Percentiles rank a stretch among this genome's conserved stretches.
These are phyloP conservation scores for Trichoderma semiorbis DNA, from an alignment of 2,329 filamentous ascomycete species.

Conservation along the genomic window DNA sequence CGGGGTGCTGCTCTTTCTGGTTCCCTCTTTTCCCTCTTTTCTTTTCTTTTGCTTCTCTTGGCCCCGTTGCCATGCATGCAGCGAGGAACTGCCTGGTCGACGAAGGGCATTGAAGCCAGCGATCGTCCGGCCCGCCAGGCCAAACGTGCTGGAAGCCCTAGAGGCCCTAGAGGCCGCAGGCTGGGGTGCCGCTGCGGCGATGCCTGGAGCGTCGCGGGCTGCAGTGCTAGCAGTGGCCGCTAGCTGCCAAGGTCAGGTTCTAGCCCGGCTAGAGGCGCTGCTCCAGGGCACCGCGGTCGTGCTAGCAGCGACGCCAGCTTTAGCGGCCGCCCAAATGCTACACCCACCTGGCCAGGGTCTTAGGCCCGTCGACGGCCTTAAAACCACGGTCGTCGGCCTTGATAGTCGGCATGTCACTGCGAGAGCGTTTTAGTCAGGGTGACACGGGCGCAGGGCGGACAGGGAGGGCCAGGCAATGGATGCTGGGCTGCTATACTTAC, in stretches of 20 bases:
- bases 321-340: constrained; percentile 7
- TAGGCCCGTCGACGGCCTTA: background rate
- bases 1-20: background rate
- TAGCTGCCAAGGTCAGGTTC: background rate
- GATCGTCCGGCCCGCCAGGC: constrained; percentile 15
- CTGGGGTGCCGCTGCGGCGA: constrained; percentile 3
- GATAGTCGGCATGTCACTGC: constrained; percentile 14
- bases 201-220: constrained; percentile 4
- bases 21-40: background rate
- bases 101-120: background rate
- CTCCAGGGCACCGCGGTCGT: background rate
- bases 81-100: background rate
- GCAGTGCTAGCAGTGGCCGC: background rate
- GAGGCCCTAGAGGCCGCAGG: background rate
- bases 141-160: constrained; percentile 9
- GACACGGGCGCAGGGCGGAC: constrained; percentile 8
- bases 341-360: constrained; percentile 10
- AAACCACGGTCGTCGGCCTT: constrained; percentile 8
- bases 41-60: background rate
- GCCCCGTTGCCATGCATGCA: background rate
- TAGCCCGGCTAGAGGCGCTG: background rate
- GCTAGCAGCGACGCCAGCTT: background rate
- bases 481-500: background rate
- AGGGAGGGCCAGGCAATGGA: background rate
- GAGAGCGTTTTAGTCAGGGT: background rate